Evolutionary conservation across 23 red algal genomes (phyloP), one percentile per base, ranked within the genome.

Genomic region (Gracilaria vermiculophylla): DNA sequence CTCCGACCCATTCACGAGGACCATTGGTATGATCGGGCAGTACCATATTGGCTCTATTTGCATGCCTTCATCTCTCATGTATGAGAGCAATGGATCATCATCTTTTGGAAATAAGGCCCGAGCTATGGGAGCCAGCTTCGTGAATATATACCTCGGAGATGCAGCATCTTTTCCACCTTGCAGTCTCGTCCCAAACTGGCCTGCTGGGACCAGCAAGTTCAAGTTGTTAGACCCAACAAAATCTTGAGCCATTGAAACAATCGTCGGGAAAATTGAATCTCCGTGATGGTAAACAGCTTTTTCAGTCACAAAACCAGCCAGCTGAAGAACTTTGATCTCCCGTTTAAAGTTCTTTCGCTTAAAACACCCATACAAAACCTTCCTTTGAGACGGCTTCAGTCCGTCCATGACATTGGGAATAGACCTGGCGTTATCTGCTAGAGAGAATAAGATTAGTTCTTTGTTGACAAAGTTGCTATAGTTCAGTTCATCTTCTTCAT

Each of bases 301-400:
- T 67, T 99, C 97, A 81, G 92, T 66, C 20, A 96, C 91, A 71
- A 95, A 99, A n/a, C 97, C 97, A 14, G 93, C 89, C 7, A 99
- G 83, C 87, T 99, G 97, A 29, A 86, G 89, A 50, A 99, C 97
- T 50, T 99, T 99, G 44, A 99, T 94, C n/a, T 99, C 97, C 5
- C 41, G 34, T 57, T 75, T 73, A 51, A 66, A 66, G 35, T 95
- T 73, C 20, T 94, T 94, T 7, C 91, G 42, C 84, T 95, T 95
- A 57, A 99, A 95, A 49, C 93, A 95, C 11, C 82, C 93, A 60
- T 80, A 99, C n/a, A 99, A 78, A 16, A 99, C 97, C 50, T 99
- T 99, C 19, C 97, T 82, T 56, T 99, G 97, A 11, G 83, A 85
- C 0, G 97, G 97, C 83, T 99, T 99, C 37, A 99, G 66, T 32